Evolutionary conservation across 345 rosid species (phyloP), one percentile per base, ranked within the genome.

Genomic region (Populus davidiana): DNA sequence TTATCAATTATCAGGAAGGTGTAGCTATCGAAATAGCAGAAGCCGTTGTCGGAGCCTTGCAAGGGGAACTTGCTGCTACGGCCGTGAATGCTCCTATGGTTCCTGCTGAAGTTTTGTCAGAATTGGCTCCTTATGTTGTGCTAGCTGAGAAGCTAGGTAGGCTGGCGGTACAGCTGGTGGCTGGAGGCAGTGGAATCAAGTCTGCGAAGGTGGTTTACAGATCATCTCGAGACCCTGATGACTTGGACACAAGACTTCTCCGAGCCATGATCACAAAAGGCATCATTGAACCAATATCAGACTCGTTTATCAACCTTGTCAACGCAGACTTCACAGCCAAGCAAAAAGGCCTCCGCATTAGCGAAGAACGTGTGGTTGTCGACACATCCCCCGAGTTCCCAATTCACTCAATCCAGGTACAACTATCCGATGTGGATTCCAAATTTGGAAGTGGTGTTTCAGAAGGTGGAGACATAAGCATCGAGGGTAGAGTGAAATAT

Each of bases 21-120:
- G 98, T 93, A 38, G 96, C 96, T 21, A 91, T 93, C 17, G 96
- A 93, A 83, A 89, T 93, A 78, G 96, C 98, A 23, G 98, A 93
- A 78, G 98, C 98, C 11, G 96, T 93, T 1, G 89, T 89, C 21
- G 96, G 96, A 47, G 96, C 98, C 38, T 79, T 93, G 78, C 79
- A 70, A 27, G 98, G 98, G 13, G 98, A 91, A 73, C 79, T 93
- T 25, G 87, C 96, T 68, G 91, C 96, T 1, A 93, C 96, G 18
- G 98, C 98, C 5, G 94, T 91, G 39, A 93, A 93, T 77, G 96
- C 98, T 39, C 98, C 98, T 1, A 91, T 91, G 93, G 91, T 93
- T 65, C 82, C 94, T 63, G 79, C 89, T 5, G 90, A 91, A 72
- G 91, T 91, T 17, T 75, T 93, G 41, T 73, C 91, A 0, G 94